phyloP scores from a whole-genome alignment of 441 rosid genomes.

The Adansonia madagascariensis region DNA sequence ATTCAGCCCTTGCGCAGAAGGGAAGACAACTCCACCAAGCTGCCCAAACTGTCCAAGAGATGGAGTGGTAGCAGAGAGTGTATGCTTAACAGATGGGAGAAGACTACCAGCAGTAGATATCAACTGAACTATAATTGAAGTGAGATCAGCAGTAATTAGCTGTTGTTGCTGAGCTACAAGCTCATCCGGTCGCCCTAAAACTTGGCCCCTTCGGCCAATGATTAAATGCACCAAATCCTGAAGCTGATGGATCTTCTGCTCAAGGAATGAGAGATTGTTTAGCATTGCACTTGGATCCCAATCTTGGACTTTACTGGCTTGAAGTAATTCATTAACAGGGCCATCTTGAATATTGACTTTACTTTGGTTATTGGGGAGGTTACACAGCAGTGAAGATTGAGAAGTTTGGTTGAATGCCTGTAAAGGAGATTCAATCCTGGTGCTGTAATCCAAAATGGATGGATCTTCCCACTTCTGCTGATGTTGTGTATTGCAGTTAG shows the following conservation, averaged over 20 bases:
- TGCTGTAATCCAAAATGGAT: slow-evolving; percentile 51
- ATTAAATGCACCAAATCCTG: slow-evolving; percentile 78
- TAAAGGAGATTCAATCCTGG: slow-evolving; percentile 44
- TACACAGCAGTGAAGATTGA: slow-evolving; percentile 35
- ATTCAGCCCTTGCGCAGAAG: slow-evolving; percentile 46
- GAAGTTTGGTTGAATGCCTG: slow-evolving; percentile 43
- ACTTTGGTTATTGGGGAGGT: slow-evolving; percentile 37
- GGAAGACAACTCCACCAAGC: slow-evolving; percentile 54
- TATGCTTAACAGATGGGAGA: slow-evolving; percentile 81
- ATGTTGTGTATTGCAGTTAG: slow-evolving; percentile 42
- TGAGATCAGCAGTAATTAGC: slow-evolving; percentile 80
- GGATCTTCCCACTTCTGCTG: slow-evolving; percentile 73
- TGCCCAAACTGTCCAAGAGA: slow-evolving; percentile 52
- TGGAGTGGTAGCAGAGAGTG: slow-evolving; percentile 49
- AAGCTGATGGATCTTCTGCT: slow-evolving; percentile 84
- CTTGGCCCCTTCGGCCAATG: slow-evolving; percentile 55
- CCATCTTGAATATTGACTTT: slow-evolving; percentile 30
- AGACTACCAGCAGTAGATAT: slow-evolving; percentile 94
- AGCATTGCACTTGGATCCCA: slow-evolving; percentile 90
- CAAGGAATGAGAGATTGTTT: slow-evolving; percentile 75
- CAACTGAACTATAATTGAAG: slow-evolving; percentile 87
- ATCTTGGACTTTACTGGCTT: slow-evolving; percentile 49
- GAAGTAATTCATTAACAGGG: slow-evolving; percentile 41
- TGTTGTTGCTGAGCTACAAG: slow-evolving; percentile 74
- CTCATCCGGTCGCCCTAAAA: slow-evolving; percentile 54